phyloP scores from a whole-genome alignment of 2,329 filamentous ascomycete species.

The Bimuria novae-zelandiae region DNA sequence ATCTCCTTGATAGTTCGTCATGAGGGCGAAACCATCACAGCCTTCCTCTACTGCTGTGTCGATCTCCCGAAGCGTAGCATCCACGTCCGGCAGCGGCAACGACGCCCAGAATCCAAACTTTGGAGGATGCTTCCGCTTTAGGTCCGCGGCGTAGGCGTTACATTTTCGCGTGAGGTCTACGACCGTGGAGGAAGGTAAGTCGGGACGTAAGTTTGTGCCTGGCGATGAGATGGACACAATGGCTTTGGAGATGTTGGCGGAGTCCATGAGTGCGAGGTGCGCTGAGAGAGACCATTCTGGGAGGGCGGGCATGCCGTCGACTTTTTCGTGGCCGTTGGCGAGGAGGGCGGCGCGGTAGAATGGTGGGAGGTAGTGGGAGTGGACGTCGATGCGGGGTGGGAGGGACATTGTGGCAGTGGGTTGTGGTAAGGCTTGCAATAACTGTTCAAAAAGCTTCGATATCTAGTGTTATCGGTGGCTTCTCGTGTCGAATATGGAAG shows the following conservation, averaged over 20 bases:
- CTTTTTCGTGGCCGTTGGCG: constrained; percentile 49
- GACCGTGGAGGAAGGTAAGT: constrained; percentile 39
- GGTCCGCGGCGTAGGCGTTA: constrained; percentile 48
- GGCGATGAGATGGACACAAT: constrained; percentile 61
- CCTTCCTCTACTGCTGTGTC: constrained; percentile 48
- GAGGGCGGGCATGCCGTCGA: constrained; percentile 57
- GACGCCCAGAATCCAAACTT: constrained; percentile 60
- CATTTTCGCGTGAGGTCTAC: constrained; percentile 46
- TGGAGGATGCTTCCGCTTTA: constrained; percentile 44
- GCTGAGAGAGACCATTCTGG: constrained; percentile 52
- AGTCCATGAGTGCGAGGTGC: constrained; percentile 58
- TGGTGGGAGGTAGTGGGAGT: constrained; percentile 54
- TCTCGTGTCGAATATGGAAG: not conserved
- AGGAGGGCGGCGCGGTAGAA: constrained; percentile 49
- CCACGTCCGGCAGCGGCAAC: constrained; percentile 57
- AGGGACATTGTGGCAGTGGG: constrained; percentile 25
- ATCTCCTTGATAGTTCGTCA: constrained; percentile 59
- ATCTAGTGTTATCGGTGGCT: too few species aligned
- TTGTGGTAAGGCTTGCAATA: not conserved
- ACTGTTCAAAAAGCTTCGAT: too few species aligned
- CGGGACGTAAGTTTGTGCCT: constrained; percentile 53
- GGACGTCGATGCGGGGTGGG: constrained; percentile 51
- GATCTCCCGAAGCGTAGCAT: constrained; percentile 55
- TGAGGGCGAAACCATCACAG: constrained; percentile 57
- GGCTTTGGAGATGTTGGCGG: constrained; percentile 55